Evolutionary conservation across 106 monocot genomes (phyloP), one percentile per base, ranked within the genome.

Genomic region (Iris macrosiphon): DNA sequence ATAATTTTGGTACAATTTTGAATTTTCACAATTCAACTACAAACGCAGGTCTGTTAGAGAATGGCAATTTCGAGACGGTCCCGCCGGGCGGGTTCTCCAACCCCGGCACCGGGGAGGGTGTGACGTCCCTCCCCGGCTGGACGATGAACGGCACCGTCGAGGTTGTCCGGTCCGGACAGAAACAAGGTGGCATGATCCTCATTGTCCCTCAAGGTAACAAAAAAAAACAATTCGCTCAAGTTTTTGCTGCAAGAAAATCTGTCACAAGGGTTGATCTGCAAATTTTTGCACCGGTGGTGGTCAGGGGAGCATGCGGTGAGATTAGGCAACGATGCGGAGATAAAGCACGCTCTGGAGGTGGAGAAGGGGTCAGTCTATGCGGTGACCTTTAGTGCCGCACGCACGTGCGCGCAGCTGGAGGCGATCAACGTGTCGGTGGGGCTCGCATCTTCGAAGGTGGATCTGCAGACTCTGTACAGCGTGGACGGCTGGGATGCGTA

Each of bases 401-500:
- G 89, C 24, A 96, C 96, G 7, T 96, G 96, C 28, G 90, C 96
- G 14, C 89, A 83, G 70, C 76, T 96, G 25, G 96, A 96, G 80
- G 65, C 85, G 4, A 72, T 96, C 35, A 89, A 96, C 60, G 67
- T 96, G 47, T 86, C 89, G 7, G 62, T 75, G 24, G 59, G 71
- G 14, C 17, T 29, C 16, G 8, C 38, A 0, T 47, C 69, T 15
- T 62, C 81, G 28, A 52, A 73, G 9, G 83, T 96, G 31, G 96
- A 96, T 73, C 76, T 96, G 28, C 96, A 96, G 75, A 96, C 96
- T 30, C 51, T 90, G 55, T 96, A 96, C 72, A 96, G 75, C 48
- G 90, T 96, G 2, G 80, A 90, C 31, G 96, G 96, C 0, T 96
- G 89, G 85, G 96, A 96, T 21, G 70, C 96, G 3, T 96, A 96